Evolutionary conservation across 108 stramenopile species (phyloP).

Genomic region (Skeletonema potamos): DNA sequence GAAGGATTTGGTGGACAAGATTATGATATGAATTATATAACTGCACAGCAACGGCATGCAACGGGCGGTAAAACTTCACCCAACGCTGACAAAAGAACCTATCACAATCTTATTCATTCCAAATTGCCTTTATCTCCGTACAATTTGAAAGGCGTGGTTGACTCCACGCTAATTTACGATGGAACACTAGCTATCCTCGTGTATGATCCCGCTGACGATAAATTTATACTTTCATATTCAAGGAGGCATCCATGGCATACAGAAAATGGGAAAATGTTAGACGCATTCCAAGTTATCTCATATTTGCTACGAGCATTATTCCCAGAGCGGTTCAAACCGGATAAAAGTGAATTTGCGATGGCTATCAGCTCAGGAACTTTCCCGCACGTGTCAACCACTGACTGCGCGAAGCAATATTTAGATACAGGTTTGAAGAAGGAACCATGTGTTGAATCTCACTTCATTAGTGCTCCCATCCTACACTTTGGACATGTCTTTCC

Average conservation of each 20-base stretch:
- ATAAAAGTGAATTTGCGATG: neutral
- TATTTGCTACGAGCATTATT: neutral
- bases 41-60: neutral
- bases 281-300: neutral
- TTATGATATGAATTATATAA: neutral
- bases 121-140: neutral
- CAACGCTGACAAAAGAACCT: neutral
- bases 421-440: neutral
- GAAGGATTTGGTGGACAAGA: neutral
- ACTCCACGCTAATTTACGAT: neutral
- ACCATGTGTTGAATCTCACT: neutral
- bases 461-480: neutral
- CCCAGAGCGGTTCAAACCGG: neutral
- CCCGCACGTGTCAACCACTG: neutral
- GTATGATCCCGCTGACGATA: neutral
- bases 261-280: neutral
- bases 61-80: neutral
- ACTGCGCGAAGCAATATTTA: neutral
- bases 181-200: neutral
- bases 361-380: neutral
- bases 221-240: neutral
- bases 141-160: neutral
- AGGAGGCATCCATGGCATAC: neutral
- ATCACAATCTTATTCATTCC: neutral
- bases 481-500: neutral